Evolutionary conservation across 345 rosid species (phyloP).

Genomic region (Melastoma malabathricum): DNA sequence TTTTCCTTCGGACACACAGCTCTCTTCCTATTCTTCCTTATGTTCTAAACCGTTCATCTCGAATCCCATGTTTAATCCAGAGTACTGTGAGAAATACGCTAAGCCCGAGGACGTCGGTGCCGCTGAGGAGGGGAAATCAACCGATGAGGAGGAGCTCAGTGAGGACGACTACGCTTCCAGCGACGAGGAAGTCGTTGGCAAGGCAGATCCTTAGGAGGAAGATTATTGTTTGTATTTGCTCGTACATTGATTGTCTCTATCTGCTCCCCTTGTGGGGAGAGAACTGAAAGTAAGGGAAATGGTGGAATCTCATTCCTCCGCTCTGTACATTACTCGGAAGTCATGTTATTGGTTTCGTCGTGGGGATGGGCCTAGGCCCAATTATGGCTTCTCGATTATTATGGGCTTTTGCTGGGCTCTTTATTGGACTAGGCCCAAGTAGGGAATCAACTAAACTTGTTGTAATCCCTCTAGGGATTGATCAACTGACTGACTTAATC

Average conservation of each 20-base stretch:
- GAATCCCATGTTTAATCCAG: constrained; percentile 19
- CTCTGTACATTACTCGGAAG: too few relatives aligned
- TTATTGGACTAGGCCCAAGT: too few relatives aligned
- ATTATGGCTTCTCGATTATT: too few relatives aligned
- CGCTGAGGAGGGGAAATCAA: constrained; percentile 49
- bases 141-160: constrained; percentile 82
- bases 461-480: too few relatives aligned
- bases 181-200: constrained; percentile 62
- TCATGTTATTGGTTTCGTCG: too few relatives aligned
- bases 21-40: background rate
- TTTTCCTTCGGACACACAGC: too few relatives aligned
- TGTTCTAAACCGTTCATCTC: background rate
- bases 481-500: too few relatives aligned
- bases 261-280: constrained; percentile 12
- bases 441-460: too few relatives aligned
- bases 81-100: constrained; percentile 79
- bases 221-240: constrained; percentile 17
- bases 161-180: constrained; percentile 64
- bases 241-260: constrained; percentile 35
- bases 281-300: constrained; percentile 1
- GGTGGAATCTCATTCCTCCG: constrained; percentile 5
- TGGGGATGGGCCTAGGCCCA: too few relatives aligned
- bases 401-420: too few relatives aligned
- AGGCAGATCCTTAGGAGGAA: constrained; percentile 52
- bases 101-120: constrained; percentile 54